Conservation (phyloP, 164 flowering plant species). For the Piper betle region DNA sequence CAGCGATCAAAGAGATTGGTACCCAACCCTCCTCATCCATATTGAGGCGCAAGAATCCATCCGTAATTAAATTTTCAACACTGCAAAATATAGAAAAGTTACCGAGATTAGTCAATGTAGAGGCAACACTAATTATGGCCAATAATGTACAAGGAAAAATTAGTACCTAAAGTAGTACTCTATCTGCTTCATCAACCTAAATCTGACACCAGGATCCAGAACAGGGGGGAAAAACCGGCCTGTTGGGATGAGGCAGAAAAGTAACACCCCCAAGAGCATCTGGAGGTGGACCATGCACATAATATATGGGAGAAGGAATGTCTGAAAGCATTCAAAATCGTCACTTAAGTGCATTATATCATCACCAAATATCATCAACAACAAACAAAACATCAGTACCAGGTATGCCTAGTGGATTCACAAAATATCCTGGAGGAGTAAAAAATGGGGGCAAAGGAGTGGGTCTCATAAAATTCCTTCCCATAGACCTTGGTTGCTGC, state of each 20-base stretch:
- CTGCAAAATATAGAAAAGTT: slow-evolving; percentile 17
- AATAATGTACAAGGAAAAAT: not conserved
- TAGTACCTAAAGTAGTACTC: slow-evolving; percentile 81
- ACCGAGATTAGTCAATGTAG: not conserved
- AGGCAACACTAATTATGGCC: not conserved
- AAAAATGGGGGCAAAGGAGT: slow-evolving; percentile 22
- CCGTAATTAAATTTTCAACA: slow-evolving; percentile 51
- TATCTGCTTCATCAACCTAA: slow-evolving; percentile 46
- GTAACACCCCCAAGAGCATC: slow-evolving; percentile 33
- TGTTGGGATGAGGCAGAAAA: slow-evolving; percentile 19
- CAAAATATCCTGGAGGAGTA: slow-evolving; percentile 25
- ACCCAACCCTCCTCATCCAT: slow-evolving; percentile 87
- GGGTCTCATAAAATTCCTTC: slow-evolving; percentile 21
- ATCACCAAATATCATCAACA: not conserved
- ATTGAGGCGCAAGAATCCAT: slow-evolving; percentile 36
- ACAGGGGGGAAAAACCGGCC: slow-evolving; percentile 24
- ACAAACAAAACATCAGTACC: slow-evolving; percentile 21
- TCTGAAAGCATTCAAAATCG: slow-evolving; percentile 13
- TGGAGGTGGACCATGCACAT: slow-evolving; percentile 21
- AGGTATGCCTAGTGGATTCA: slow-evolving; percentile 23
- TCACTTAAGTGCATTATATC: not conserved
- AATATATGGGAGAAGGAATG: slow-evolving; percentile 22
- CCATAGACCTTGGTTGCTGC: slow-evolving; percentile 29
- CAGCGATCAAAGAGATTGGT: slow-evolving; percentile 42
- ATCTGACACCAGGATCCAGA: slow-evolving; percentile 36